Evolutionary conservation across 208 protist genomes (phyloP).

Genomic region (Leishmania tarentolae): DNA sequence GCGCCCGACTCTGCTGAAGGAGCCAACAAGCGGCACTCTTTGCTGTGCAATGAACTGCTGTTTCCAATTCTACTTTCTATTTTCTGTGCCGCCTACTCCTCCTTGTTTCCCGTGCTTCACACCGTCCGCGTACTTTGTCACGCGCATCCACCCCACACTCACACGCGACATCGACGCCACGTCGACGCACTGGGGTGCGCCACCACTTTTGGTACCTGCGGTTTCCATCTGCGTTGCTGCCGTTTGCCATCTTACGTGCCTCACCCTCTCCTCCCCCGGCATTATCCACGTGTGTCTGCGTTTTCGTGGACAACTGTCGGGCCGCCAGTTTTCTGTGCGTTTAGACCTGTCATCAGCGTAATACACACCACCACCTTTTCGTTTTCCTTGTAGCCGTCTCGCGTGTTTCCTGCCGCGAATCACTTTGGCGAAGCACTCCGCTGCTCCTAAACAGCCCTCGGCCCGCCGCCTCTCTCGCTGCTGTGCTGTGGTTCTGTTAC

Average conservation of each 20-base stretch:
- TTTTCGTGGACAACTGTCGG: not conserved
- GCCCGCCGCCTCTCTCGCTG: not conserved
- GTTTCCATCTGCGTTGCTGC: not conserved
- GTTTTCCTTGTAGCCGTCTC: not conserved
- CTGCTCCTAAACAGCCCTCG: not conserved
- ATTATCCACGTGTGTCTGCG: not conserved
- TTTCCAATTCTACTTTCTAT: not conserved
- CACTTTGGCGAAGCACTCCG: not conserved
- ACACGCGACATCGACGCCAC: not conserved
- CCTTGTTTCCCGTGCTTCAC: not conserved
- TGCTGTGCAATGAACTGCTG: not conserved
- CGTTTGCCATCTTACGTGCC: not conserved
- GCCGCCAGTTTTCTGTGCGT: not conserved
- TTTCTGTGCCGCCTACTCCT: not conserved
- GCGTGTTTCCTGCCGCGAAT: not conserved
- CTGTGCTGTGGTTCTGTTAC: not conserved
- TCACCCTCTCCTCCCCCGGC: not conserved
- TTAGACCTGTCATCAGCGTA: not conserved
- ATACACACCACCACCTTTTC: not conserved
- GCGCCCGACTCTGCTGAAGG: not conserved
- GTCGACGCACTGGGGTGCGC: not conserved
- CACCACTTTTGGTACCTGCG: not conserved
- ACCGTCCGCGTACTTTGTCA: not conserved
- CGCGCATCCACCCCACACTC: not conserved
- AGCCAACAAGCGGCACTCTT: not conserved